A percentile compares a stretch with the other conserved stretches of the same genome.
phyloP scores from a whole-genome alignment of 371 early-diverging fungal species.

The Apophysomyces elegans region DNA sequence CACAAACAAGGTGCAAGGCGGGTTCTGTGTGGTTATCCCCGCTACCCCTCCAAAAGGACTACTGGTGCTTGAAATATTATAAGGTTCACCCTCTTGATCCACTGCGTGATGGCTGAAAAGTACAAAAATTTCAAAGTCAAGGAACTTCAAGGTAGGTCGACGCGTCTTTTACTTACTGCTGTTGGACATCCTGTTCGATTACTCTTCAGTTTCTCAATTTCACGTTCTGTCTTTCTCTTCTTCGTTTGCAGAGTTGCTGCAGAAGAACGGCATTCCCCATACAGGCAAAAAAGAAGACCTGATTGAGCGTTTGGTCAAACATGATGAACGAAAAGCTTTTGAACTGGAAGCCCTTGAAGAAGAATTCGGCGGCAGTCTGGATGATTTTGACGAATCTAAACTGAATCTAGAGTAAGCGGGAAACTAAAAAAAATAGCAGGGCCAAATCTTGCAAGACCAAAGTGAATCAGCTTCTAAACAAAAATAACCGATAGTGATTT shows the following conservation, averaged over 20 bases:
- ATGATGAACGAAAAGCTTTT: conserved; percentile 55
- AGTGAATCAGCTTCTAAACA: too few relatives aligned
- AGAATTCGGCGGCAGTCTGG: conserved; percentile 45
- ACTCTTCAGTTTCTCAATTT: background rate
- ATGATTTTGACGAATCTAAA: conserved; percentile 49
- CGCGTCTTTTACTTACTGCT: background rate
- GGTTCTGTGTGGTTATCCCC: too few relatives aligned
- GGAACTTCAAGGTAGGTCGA: conserved; percentile 58
- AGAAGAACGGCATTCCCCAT: conserved; percentile 58
- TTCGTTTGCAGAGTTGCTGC: conserved; percentile 48
- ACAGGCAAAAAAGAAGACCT: conserved; percentile 74
- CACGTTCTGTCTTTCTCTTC: background rate
- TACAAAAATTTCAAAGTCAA: conserved; percentile 64
- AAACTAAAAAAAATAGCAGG: background rate
- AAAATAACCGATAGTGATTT: conserved; percentile 14
- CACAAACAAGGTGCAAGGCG: too few relatives aligned
- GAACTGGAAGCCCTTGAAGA: conserved; percentile 53
- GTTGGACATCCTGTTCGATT: background rate
- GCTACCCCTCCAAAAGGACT: too few relatives aligned
- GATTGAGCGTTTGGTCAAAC: conserved; percentile 64
- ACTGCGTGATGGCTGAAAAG: conserved; percentile 39
- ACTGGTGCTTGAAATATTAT: too few relatives aligned
- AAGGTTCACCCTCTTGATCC: background rate
- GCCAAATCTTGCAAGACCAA: too few relatives aligned
- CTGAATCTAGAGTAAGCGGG: conserved; percentile 30